Percentiles rank a stretch among this genome's conserved stretches.
Evolutionary conservation across 345 rosid species (phyloP).

Genomic region (Bruguiera sexangula): DNA sequence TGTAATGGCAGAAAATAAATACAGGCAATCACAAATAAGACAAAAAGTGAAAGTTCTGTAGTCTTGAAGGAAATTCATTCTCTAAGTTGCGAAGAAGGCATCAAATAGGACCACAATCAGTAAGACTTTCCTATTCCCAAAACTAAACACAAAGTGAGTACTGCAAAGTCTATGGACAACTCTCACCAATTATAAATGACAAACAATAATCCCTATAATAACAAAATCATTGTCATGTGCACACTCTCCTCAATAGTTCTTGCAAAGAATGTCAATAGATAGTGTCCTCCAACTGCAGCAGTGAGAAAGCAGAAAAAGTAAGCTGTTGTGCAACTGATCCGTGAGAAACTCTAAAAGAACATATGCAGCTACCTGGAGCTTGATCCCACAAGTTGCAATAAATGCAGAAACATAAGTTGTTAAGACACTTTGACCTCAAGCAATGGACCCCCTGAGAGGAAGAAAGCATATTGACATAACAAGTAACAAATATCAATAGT

Average conservation of each 20-base stretch:
- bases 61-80: constrained; percentile 77
- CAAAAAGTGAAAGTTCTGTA: constrained; percentile 64
- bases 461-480: neutral
- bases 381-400: constrained; percentile 89
- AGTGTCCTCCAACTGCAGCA: constrained; percentile 63
- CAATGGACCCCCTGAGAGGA: constrained; percentile 54
- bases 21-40: constrained; percentile 37
- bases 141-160: constrained; percentile 92
- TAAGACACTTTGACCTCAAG: constrained; percentile 77
- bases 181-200: constrained; percentile 25
- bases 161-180: constrained; percentile 37
- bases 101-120: constrained; percentile 76
- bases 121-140: constrained; percentile 88
- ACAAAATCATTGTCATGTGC: constrained; percentile 12
- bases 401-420: constrained; percentile 84
- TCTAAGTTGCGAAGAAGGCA: constrained; percentile 84
- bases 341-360: constrained; percentile 9
- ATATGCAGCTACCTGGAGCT: constrained; percentile 53
- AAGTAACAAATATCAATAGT: neutral
- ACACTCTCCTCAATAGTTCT: constrained; percentile 80
- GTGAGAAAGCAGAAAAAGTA: constrained; percentile 17
- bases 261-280: constrained; percentile 78
- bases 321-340: constrained; percentile 5
- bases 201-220: constrained; percentile 2
- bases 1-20: neutral